Evolutionary conservation across 2,329 filamentous ascomycete genomes (phyloP), one percentile per base, ranked within the genome.

Genomic region (Emergomyces africanus): DNA sequence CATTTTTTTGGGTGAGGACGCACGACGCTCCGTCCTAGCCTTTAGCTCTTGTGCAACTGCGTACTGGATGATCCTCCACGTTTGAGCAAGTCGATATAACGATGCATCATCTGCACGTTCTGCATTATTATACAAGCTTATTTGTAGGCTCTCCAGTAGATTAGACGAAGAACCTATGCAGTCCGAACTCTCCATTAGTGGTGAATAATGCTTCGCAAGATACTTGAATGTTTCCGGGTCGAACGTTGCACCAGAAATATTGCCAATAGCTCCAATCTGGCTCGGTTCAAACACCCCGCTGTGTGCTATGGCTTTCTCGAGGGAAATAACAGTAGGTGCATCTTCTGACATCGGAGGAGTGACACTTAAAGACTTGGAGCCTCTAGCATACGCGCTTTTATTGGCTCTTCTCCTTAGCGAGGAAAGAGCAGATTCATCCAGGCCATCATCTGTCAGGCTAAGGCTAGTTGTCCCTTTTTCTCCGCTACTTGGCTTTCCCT

Each of bases 11-110:
- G 33, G 23, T 25, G n/a, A 23, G 23, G 46, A 58, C 20, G 44
- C 42, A 20, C 23, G 70, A 57, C 72, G 67, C 57, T 72, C 68
- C 9, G 70, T 70, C 64, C 73, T 74, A 46, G 65, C 61, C 59
- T 71, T 71, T 33, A 83, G 72, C 60, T 82, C 79, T 60, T 78
- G 74, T 2, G 77, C 66, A 57, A 82, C 72, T 30, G 77, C 75
- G 59, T 76, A 74, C 58, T 78, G 79, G 39, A 83, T 69, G 25
- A 85, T 76, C 58, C 77, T 78, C 82, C 82, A 86, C 23, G 81
- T 81, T 62, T 84, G 79, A 37, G 83, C 79, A 51, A 82, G 70
- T 58, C 78, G 75, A 63, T 78, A 73, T 62, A 78, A 70, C 44
- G 77, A 76, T 39, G 76, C 75, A 59, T 74, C 71, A 61, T 81